Percentiles rank a stretch among this genome's conserved stretches.
Evolutionary conservation across 306 rosid species (phyloP).

Genomic region (Acacia confusa): DNA sequence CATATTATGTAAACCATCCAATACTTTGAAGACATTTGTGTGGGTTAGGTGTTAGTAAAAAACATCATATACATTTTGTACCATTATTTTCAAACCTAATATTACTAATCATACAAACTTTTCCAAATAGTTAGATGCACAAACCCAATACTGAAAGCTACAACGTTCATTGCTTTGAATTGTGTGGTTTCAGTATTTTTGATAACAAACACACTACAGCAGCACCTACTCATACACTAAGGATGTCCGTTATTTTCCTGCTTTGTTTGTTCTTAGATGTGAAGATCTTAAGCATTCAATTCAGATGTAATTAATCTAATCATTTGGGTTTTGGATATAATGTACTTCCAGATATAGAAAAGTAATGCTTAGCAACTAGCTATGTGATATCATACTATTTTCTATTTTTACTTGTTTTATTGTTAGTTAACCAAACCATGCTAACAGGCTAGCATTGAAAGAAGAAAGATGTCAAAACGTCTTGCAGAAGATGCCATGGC

Average conservation of each 20-base stretch:
- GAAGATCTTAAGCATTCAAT: background rate
- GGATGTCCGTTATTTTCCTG: background rate
- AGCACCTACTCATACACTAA: background rate
- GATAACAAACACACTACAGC: background rate
- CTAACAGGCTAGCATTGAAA: slow-evolving; percentile 85
- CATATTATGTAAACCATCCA: background rate
- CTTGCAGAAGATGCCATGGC: slow-evolving; percentile 89
- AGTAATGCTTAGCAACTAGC: background rate
- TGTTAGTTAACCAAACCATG: slow-evolving; percentile 22
- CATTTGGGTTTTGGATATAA: background rate
- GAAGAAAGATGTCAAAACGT: slow-evolving; percentile 85
- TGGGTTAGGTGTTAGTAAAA: background rate
- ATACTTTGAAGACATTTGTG: background rate
- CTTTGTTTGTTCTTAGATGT: slow-evolving; percentile 13
- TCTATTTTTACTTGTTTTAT: slow-evolving; percentile 7
- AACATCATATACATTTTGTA: slow-evolving; percentile 3
- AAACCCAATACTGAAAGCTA: background rate
- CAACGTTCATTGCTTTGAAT: background rate
- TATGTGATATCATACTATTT: background rate
- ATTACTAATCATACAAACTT: background rate
- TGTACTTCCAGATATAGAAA: slow-evolving; percentile 5
- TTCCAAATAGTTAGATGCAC: background rate
- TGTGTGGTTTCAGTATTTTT: background rate
- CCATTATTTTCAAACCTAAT: background rate
- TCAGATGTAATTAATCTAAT: background rate